These are phyloP conservation scores for Tanozyma kutaoensis DNA, from an alignment of 805 yeast species.

Conservation along the genomic window DNA sequence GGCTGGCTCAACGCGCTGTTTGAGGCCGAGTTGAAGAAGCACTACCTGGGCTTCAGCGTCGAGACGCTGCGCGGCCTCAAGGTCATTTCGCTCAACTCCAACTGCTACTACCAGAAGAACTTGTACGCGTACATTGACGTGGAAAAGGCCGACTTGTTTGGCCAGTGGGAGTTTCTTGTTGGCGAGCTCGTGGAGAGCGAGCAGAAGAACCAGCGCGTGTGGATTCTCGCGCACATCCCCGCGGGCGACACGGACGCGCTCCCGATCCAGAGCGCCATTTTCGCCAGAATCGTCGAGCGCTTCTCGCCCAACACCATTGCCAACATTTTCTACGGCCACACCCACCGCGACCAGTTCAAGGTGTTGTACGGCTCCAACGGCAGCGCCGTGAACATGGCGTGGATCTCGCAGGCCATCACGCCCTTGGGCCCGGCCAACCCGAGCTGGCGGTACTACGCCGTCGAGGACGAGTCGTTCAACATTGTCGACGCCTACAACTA, in stretches of 20 bases:
- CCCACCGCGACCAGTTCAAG: constrained; percentile 57
- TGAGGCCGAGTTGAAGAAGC: constrained; percentile 19
- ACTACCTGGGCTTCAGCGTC: constrained; percentile 51
- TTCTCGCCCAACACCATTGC: constrained; percentile 61
- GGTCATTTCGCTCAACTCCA: constrained; percentile 51
- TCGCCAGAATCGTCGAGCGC: constrained; percentile 46
- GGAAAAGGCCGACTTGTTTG: constrained; percentile 46
- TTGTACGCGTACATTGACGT: constrained; percentile 37
- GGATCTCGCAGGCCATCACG: constrained; percentile 56
- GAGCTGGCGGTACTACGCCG: constrained; percentile 60
- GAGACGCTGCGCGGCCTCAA: constrained; percentile 44
- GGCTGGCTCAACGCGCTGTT: constrained; percentile 20
- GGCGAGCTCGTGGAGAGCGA: constrained; percentile 54
- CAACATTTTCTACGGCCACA: constrained; percentile 58
- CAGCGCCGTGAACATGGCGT: constrained; percentile 39
- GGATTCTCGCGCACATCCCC: constrained; percentile 65
- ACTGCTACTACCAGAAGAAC: constrained; percentile 54
- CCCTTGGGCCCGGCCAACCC: constrained; percentile 48
- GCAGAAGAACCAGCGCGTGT: constrained; percentile 44
- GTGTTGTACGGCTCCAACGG: constrained; percentile 36
- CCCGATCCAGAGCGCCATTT: constrained; percentile 46
- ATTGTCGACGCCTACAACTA: constrained; percentile 47
- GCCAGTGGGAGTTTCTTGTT: constrained; percentile 46
- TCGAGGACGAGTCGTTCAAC: constrained; percentile 46
- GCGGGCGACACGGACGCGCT: constrained; percentile 38